Base-by-base conservation (phyloP, 192 early-diverging fungal genomes). In the Funneliformis mosseae region DNA sequence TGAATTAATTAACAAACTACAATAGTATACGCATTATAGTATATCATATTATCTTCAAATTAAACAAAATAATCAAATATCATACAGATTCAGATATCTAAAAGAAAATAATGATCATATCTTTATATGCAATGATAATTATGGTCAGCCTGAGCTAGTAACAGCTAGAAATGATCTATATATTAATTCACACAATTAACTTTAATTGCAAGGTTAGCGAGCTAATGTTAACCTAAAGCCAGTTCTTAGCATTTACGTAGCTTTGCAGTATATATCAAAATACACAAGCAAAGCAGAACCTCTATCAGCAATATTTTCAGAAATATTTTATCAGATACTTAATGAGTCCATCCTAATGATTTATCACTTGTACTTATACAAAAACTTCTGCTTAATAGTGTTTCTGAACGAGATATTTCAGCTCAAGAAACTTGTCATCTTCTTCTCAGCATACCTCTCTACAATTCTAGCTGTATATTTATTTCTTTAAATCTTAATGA, bases 401-500 rank as follows among this genome's bases (percentile, higher is more conserved):
- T 70, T 70, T 8, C 33, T 21, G 68, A 70, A 21, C 42, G 28
- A 6, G 68, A 70, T 70, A 70, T 70, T 6, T 70, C 68, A 38
- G 41, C 69, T 8, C 69, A 72, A 72, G 69, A 72, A 72, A 72
- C 69, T 2, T 42, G 42, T 42, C 62, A 72, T 43, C 33, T 72
- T 72, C 69, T 72, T 16, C 69, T 72, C 23, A 14, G 68, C 5
- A 70, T 70, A 7, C 68, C 28, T 12, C 68, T 70, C 16, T 70
- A 70, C 28, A 23, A 70, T 27, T 72, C 41, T 8, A 72, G 69
- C 14, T 14, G 69, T 3, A 39, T 14, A 43, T 72, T 72, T 42
- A 14, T 72, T 72, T 46, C 41, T 46, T 72, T 72, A 12, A 72
- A 72, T 25, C 69, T 72, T 43, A 72, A 72, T 48, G 39, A 43